Base-by-base conservation (phyloP, 306 rosid species). In the Canavalia gladiata region DNA sequence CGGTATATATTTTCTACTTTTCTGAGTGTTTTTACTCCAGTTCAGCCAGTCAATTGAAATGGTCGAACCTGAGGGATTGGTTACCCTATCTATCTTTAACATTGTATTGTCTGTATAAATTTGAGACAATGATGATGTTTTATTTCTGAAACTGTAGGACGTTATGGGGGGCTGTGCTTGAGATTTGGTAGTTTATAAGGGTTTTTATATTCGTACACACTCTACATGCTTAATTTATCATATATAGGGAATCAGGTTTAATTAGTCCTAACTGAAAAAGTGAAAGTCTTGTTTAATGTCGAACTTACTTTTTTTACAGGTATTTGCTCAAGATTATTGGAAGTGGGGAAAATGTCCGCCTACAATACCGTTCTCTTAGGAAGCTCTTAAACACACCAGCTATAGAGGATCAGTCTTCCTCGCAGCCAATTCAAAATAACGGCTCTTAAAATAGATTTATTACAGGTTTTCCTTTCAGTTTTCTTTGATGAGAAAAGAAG, bases 321-420 rank as follows among this genome's bases (percentile, higher is more conserved):
- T 95, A 95, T 87, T 89, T 92, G 87, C 98, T 95, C 63, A 90
- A 88, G 83, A 93, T 95, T 77, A 84, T 93, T 79, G 98, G 84
- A 83, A 90, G 86, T 0, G 98, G 96, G 64, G 99, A 95, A 81
- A 93, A 90, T 80, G 96, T 95, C 75, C 93, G 99, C 45, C 81
- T 95, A 87, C 98, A 95, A 79, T 95, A 95, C 83, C 97, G 98
- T 55, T 95, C 99, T 51, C 97, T 95, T 54, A 79, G 99, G 82
- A 95, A 95, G 90, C 88, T 89, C 64, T 73, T 77, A 58, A 91
- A 68, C 82, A 43, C 92, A 8, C 78, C 84, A 18, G 75, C 73
- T 11, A 64, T 71, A 3, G 90, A 85, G 65, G 92, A 81, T 79
- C 87, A 54, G 68, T 76, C 87, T 60, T 85, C 89, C 56, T 68